Conservation (phyloP, 768 basidiomycete genomes). For the Boletus pseudopeckii region DNA sequence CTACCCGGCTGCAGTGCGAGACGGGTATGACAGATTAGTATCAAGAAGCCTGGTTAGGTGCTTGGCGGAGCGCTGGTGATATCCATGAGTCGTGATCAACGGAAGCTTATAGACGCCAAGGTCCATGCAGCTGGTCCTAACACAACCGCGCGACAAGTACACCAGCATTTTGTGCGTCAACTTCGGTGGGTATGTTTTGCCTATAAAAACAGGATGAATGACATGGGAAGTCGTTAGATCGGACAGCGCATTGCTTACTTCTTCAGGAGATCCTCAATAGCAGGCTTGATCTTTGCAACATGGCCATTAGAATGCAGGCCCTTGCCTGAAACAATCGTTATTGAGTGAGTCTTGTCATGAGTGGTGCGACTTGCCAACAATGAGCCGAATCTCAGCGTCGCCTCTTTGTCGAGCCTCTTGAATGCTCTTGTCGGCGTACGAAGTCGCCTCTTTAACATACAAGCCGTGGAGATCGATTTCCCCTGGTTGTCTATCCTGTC, state of each 20-base stretch:
- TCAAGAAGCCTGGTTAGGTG: background rate
- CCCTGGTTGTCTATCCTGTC: constrained; percentile 61
- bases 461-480: constrained; percentile 90
- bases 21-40: background rate
- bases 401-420: constrained; percentile 62
- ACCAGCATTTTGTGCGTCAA: constrained; percentile 80
- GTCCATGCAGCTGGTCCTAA: constrained; percentile 5
- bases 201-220: constrained; percentile 37
- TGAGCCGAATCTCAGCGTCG: constrained; percentile 65
- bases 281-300: constrained; percentile 90
- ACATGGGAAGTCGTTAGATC: background rate
- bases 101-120: background rate
- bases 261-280: constrained; percentile 81
- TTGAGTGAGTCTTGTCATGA: background rate
- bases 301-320: constrained; percentile 79
- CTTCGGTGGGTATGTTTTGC: constrained; percentile 63
- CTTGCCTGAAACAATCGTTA: constrained; percentile 50
- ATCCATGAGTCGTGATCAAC: background rate
- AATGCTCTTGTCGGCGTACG: constrained; percentile 67
- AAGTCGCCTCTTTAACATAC: constrained; percentile 90
- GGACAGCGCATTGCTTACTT: constrained; percentile 46
- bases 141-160: constrained; percentile 69
- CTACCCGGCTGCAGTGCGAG: no score
- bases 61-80: background rate
- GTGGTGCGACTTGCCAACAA: constrained; percentile 65